Percentiles rank a stretch among this genome's conserved stretches.
These are phyloP conservation scores for Schizopora paradoxa DNA, from an alignment of 1,284 basidiomycete species.

Conservation along the genomic window DNA sequence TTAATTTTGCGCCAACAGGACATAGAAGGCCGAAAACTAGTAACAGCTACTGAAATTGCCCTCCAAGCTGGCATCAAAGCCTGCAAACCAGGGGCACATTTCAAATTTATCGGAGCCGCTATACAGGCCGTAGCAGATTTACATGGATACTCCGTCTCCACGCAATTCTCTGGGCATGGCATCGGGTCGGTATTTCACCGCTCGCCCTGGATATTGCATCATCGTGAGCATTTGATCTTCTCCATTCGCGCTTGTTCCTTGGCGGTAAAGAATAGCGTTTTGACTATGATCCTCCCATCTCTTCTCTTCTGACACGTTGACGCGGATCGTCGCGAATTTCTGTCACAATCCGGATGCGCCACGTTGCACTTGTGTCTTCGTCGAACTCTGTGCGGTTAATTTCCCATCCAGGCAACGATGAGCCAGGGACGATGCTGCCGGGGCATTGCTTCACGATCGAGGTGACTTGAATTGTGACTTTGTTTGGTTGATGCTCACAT, in stretches of 20 bases:
- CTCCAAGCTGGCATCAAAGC: slow-evolving; percentile 66
- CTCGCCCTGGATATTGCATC: slow-evolving; percentile 81
- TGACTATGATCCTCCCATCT: not conserved
- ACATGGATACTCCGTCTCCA: slow-evolving; percentile 58
- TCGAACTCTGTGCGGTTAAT: not conserved
- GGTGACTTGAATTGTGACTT: slow-evolving; percentile 33
- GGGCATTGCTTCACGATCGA: slow-evolving; percentile 90
- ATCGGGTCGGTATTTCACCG: slow-evolving; percentile 83
- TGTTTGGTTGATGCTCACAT: not conserved
- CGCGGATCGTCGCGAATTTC: not conserved
- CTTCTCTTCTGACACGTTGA: not conserved
- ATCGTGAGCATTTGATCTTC: slow-evolving; percentile 34
- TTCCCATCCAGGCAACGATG: slow-evolving; percentile 62
- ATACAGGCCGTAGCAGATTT: slow-evolving; percentile 56
- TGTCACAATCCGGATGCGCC: not conserved
- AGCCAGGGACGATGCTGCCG: slow-evolving; percentile 71
- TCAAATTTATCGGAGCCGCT: slow-evolving; percentile 68
- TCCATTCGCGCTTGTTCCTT: not conserved
- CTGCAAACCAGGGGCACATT: slow-evolving; percentile 74
- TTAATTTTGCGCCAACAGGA: slow-evolving; percentile 42
- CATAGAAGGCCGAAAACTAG: slow-evolving; percentile 55
- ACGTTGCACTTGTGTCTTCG: slow-evolving; percentile 1
- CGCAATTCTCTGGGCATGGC: slow-evolving; percentile 80
- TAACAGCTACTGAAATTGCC: slow-evolving; percentile 58
- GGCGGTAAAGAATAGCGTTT: not conserved